Percentiles rank a stretch among this genome's conserved stretches.
phyloP scores from a whole-genome alignment of 768 basidiomycete species.

The Rhizopogon rudus region DNA sequence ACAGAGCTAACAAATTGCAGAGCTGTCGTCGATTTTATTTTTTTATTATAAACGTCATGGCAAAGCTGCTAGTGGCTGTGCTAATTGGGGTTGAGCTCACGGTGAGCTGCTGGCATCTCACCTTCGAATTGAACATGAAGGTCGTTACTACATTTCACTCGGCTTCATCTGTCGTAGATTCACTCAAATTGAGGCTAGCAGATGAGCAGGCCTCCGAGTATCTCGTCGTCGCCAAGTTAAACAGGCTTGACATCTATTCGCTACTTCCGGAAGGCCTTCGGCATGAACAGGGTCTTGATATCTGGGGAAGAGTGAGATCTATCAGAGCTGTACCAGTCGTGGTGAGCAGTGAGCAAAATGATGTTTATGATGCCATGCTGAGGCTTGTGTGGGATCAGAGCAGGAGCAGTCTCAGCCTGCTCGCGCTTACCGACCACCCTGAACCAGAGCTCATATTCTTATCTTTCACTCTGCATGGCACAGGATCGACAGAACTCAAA shows the following conservation, averaged over 20 bases:
- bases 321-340: conserved; percentile 50
- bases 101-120: neutral
- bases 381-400: conserved; percentile 4
- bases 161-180: conserved; percentile 66
- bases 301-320: conserved; percentile 65
- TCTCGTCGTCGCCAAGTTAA: conserved; percentile 64
- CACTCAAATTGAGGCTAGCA: conserved; percentile 63
- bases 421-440: conserved; percentile 73
- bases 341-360: conserved; percentile 32
- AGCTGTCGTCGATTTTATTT: conserved; percentile 4
- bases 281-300: conserved; percentile 52
- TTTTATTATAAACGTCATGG: neutral
- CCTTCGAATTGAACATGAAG: conserved; percentile 30
- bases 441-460: conserved; percentile 69
- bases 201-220: conserved; percentile 46
- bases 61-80: no score
- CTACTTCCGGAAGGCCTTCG: conserved; percentile 55
- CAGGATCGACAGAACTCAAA: conserved; percentile 28
- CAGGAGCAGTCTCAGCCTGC: conserved; percentile 39
- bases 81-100: no score
- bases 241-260: conserved; percentile 65
- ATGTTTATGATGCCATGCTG: neutral
- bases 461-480: conserved; percentile 37
- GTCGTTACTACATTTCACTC: conserved; percentile 74
- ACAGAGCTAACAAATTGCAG: conserved; percentile 3